Evolutionary conservation across 768 basidiomycete genomes (phyloP), one percentile per base, ranked within the genome.

Genomic region (Coprinopsis cinerea): DNA sequence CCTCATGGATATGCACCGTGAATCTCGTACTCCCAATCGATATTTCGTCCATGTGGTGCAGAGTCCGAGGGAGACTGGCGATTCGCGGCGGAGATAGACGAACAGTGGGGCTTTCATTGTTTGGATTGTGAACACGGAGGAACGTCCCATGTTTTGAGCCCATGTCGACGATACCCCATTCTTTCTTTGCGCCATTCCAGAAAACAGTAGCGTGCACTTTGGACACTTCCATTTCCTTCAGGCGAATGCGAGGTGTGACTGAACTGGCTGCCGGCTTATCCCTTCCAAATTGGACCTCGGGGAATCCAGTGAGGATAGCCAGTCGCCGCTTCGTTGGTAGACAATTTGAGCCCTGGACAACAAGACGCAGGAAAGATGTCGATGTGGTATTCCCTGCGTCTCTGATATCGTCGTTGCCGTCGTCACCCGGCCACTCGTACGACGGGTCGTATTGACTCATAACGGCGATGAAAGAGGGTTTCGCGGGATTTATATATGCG

Each of bases 141-240:
- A 82, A 91, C 0, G 89, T 91, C 2, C 90, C 90, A 55, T 92
- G 90, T 63, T 82, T 85, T 46, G 85, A 88, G 9, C 87, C 90
- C 82, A 87, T 87, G 61, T 92, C 90, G 9, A 90, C 87, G 25
- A 88, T 67, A 2, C 77, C 75, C 88, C 88, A 92, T 50, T 78
- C 76, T 13, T 66, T 61, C 48, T 77, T 71, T 24, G 64, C 62
- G 27, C 68, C 67, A 60, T 89, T 82, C 83, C 82, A 89, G 59
- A 78, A 92, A 1, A 77, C 69, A 2, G 82, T 86, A 7, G 87
- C 83, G 59, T 92, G 90, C 47, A 85, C 55, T 64, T 91, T 92
- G 2, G 86, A 89, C 10, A 91, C 87, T 53, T 78, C 76, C 82
- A 92, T 85, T 67, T 92, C 88, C 65, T 85, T 88, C 28, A 92